Percentiles rank a stretch among this genome's conserved stretches.
phyloP scores from a whole-genome alignment of 257 asterid species.

The Solanum sitiens region DNA sequence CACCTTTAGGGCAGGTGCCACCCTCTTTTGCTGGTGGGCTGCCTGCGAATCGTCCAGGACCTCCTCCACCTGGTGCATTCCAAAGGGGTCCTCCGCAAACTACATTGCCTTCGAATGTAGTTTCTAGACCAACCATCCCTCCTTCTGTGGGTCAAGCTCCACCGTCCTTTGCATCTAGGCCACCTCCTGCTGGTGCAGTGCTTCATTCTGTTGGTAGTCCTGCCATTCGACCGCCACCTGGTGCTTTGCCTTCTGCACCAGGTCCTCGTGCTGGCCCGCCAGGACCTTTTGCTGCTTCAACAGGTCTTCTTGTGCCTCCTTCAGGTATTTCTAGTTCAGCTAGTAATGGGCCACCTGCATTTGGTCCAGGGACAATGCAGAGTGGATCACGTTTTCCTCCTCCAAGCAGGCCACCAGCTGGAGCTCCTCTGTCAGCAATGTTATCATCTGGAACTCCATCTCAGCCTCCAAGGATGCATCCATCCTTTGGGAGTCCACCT shows the following conservation, averaged over 20 bases:
- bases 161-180: conserved; percentile 54
- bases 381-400: conserved; percentile 61
- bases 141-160: conserved; percentile 51
- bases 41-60: conserved; percentile 47
- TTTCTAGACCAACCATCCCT: conserved; percentile 49
- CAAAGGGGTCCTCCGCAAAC: conserved; percentile 49
- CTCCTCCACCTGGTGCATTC: conserved; percentile 65
- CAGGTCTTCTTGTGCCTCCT: conserved; percentile 12
- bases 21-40: conserved; percentile 38
- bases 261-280: conserved; percentile 26
- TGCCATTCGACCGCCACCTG: conserved; percentile 13
- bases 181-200: conserved; percentile 45
- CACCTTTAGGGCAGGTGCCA: conserved; percentile 72
- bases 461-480: conserved; percentile 47
- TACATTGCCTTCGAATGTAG: conserved; percentile 38
- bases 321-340: conserved; percentile 25
- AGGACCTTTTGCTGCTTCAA: conserved; percentile 16
- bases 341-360: conserved; percentile 61
- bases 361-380: conserved; percentile 33
- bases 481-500: conserved; percentile 67
- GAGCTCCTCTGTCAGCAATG: conserved; percentile 46
- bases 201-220: conserved; percentile 48
- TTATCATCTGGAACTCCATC: conserved; percentile 33
- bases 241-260: conserved; percentile 21
- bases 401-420: conserved; percentile 43